Evolutionary conservation across 768 basidiomycete species (phyloP), one percentile per base, ranked within the genome.

Genomic region (Rhodosporidiobolus odoratus): DNA sequence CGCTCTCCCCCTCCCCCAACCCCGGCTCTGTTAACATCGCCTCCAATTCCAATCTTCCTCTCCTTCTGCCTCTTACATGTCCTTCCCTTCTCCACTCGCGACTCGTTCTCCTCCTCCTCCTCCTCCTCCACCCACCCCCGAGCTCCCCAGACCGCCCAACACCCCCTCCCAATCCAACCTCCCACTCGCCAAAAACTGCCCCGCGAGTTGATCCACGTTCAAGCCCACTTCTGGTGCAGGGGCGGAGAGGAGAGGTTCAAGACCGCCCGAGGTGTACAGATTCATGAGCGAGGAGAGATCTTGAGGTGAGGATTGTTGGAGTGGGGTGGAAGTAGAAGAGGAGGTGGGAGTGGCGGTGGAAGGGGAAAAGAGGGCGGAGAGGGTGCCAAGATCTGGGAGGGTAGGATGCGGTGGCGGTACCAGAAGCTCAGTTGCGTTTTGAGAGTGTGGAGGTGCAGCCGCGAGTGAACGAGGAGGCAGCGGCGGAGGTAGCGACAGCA

Each of bases 171-270:
- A 17, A n/a, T 71, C 65, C 40, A 71, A 61, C 37, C 60, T 71
- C 16, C 69, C 69, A 40, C 25, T 56, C 25, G n/a, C n/a, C n/a
- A 71, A 19, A 50, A 62, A 71, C 38, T 65, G 65, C 32, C 54
- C 40, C 35, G 69, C 61, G 37, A 66, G 61, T 17, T 60, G 32
- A 3, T 40, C n/a, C 32, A 73, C 54, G 35, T 67, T 66, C n/a
- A 57, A 58, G 10, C 37, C 52, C 3, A 35, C 40, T 2, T 37
- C 34, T n/a, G n/a, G n/a, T n/a, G n/a, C n/a, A n/a, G n/a, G n/a
- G n/a, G n/a, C n/a, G n/a, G n/a, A n/a, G 35, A 53, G 4, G 56
- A 58, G 10, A 9, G 54, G 45, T 23, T 65, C 25, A 35, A 60
- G 57, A 16, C 61, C 52, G 9, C 59, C 68, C 27, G 50, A 41